phyloP scores from a whole-genome alignment of 306 rosid genomes.

The Argentina anserina region DNA sequence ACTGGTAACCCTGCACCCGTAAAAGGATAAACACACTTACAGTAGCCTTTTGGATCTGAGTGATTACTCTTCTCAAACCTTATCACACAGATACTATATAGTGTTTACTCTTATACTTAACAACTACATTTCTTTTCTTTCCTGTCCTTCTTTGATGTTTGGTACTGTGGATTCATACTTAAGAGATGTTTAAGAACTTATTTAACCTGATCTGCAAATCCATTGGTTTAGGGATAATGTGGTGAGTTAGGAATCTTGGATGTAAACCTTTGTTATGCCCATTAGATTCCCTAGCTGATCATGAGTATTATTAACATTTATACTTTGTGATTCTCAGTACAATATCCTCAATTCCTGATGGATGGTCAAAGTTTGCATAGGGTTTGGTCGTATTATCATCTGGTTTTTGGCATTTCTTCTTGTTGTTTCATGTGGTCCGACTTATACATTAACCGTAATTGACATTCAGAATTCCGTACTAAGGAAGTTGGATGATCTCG shows the following conservation, averaged over 20 bases:
- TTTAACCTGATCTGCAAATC: not conserved
- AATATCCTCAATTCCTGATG: not conserved
- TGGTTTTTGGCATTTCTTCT: not conserved
- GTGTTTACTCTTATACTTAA: not conserved
- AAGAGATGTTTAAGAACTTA: not conserved
- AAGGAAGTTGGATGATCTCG: not conserved
- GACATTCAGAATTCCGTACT: not conserved
- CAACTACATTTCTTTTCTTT: not conserved
- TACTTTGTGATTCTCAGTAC: not conserved
- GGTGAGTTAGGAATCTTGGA: not conserved
- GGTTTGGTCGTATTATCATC: not conserved
- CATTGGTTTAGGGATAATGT: not conserved
- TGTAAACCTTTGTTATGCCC: constrained; percentile 2
- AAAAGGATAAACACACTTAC: not conserved
- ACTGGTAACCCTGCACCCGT: not conserved
- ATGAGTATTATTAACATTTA: not conserved
- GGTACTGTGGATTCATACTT: not conserved
- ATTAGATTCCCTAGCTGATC: not conserved
- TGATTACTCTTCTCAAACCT: not conserved
- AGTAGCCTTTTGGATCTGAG: not conserved
- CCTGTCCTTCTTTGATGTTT: not conserved
- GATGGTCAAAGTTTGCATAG: not conserved
- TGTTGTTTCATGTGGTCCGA: not conserved
- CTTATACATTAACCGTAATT: not conserved
- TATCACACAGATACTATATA: not conserved